Conservation (phyloP, 1,284 basidiomycete species). For the Boletellus sp. region DNA sequence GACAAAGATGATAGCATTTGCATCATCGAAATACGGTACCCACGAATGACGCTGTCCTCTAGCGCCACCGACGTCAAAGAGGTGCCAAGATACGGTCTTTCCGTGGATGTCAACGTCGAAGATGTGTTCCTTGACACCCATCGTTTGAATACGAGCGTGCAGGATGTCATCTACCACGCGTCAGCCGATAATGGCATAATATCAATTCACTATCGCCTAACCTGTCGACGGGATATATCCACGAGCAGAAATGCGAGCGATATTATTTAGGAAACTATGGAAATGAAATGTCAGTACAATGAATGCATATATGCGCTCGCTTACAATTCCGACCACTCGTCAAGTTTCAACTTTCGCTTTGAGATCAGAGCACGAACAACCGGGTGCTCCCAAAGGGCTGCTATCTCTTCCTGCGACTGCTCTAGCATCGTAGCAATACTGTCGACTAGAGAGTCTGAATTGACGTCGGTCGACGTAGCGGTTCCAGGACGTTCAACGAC, state of each 20-base stretch:
- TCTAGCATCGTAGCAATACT: constrained; percentile 59
- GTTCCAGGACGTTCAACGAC: constrained; percentile 24
- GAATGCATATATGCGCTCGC: constrained; percentile 34
- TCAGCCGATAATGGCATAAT: background rate
- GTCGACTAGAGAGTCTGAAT: constrained; percentile 54
- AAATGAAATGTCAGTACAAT: constrained; percentile 7
- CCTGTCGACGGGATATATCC: constrained; percentile 73
- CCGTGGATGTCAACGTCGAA: constrained; percentile 74
- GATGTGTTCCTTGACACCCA: constrained; percentile 77
- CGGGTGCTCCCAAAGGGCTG: constrained; percentile 66
- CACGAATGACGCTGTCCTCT: constrained; percentile 80
- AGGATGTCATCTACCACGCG: constrained; percentile 68
- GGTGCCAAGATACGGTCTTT: constrained; percentile 71
- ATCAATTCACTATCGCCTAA: constrained; percentile 25
- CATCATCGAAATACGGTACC: constrained; percentile 81
- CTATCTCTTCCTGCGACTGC: constrained; percentile 58
- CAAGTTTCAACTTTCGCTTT: constrained; percentile 67
- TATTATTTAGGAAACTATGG: constrained; percentile 67
- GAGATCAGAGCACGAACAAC: constrained; percentile 63
- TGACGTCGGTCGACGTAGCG: constrained; percentile 20
- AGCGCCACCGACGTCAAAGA: constrained; percentile 80
- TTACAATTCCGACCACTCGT: constrained; percentile 83
- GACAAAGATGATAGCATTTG: constrained; percentile 82
- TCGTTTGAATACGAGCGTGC: constrained; percentile 79
- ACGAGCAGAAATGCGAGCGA: constrained; percentile 60